Conservation (phyloP, 2,329 filamentous ascomycete genomes). For the Xylariaceae sp. region DNA sequence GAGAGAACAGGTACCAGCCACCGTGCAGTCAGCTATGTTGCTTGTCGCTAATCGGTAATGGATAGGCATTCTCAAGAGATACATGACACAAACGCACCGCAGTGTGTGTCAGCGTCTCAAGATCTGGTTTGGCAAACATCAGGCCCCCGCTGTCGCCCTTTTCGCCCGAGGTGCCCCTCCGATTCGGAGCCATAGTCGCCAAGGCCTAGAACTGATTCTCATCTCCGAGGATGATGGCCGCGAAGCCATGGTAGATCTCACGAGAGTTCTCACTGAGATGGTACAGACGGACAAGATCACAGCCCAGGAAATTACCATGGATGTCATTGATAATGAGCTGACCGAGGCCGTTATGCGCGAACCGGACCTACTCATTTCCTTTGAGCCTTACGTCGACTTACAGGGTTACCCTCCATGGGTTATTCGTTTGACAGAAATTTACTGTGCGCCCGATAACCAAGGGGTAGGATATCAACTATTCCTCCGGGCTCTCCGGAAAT, state of each 20-base stretch:
- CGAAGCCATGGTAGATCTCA: conserved; percentile 91
- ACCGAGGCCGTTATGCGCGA: conserved; percentile 74
- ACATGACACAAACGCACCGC: conserved; percentile 78
- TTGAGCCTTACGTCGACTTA: conserved; percentile 75
- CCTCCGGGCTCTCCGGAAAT: conserved; percentile 75
- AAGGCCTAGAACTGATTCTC: conserved; percentile 60
- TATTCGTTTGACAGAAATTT: conserved; percentile 89
- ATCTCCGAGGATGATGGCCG: conserved; percentile 84
- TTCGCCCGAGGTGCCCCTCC: conserved; percentile 40
- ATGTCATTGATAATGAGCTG: conserved; percentile 86
- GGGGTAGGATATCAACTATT: conserved; percentile 94
- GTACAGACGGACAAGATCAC: conserved; percentile 80
- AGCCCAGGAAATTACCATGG: conserved; percentile 72
- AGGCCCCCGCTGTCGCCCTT: conserved; percentile 60
- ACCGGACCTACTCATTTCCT: conserved; percentile 83
- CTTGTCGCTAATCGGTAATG: conserved; percentile 11
- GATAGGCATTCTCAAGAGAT: conserved; percentile 78
- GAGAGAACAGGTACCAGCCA: conserved; percentile 70
- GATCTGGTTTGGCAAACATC: conserved; percentile 75
- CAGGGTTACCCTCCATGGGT: conserved; percentile 97
- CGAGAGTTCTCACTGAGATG: conserved; percentile 92
- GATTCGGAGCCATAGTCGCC: conserved; percentile 30
- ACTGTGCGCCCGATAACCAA: conserved; percentile 68
- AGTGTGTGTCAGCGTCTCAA: conserved; percentile 73
- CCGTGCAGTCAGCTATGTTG: not conserved